Evolutionary conservation across 352 stramenopile species (phyloP).

Genomic region (Pythium phragmiticola): DNA sequence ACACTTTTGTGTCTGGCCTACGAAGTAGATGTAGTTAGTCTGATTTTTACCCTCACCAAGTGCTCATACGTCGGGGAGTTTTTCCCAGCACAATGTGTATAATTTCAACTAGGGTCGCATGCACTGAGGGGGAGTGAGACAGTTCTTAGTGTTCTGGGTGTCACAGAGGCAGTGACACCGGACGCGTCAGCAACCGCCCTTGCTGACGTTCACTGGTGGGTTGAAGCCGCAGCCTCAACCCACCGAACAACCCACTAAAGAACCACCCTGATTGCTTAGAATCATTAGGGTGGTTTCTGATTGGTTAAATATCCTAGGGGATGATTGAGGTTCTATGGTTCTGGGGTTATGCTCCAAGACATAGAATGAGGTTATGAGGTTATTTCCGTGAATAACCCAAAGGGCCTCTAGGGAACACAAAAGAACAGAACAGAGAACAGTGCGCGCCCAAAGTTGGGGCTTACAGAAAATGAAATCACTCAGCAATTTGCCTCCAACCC

Average conservation of each 20-base stretch:
- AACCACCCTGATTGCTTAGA: conserved; percentile 10
- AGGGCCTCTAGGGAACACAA: background rate
- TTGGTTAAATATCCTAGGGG: too few relatives aligned
- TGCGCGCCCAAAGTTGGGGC: too few relatives aligned
- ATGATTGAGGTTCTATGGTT: too few relatives aligned
- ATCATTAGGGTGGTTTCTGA: background rate
- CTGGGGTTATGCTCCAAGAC: too few relatives aligned
- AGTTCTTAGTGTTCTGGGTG: background rate
- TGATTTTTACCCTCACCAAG: conserved; percentile 23
- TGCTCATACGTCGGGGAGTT: conserved; percentile 17
- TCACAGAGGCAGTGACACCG: background rate
- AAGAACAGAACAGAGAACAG: conserved; percentile 4
- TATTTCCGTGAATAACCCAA: background rate
- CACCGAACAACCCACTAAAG: background rate
- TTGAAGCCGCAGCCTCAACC: conserved; percentile 10
- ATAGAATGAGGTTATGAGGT: background rate
- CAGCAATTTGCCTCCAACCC: too few relatives aligned
- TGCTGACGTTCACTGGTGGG: background rate
- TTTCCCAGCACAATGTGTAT: conserved; percentile 8
- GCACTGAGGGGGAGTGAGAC: conserved; percentile 19
- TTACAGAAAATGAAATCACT: too few relatives aligned
- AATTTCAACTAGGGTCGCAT: background rate
- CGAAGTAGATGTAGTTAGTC: conserved; percentile 11
- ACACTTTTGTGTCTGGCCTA: too few relatives aligned
- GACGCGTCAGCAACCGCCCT: background rate